A percentile compares a stretch with the other conserved stretches of the same genome.
These are phyloP conservation scores for Leishmania arabica DNA, from an alignment of 208 protist species.

Conservation along the genomic window DNA sequence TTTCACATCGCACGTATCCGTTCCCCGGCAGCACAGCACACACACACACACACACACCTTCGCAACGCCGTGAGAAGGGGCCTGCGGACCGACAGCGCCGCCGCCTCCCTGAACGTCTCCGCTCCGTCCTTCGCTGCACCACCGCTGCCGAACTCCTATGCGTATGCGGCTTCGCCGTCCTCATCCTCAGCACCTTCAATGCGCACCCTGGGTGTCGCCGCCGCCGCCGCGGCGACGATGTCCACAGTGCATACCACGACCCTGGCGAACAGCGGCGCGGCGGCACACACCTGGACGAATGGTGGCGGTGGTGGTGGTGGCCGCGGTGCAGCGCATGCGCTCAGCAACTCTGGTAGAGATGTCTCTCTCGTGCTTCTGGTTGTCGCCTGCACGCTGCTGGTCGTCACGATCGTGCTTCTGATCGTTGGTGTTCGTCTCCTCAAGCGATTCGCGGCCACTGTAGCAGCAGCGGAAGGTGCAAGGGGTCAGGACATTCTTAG, in stretches of 20 bases:
- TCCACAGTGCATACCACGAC: background rate
- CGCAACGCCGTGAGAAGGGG: background rate
- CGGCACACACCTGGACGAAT: too few species aligned
- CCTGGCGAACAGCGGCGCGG: background rate
- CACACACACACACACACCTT: too few species aligned
- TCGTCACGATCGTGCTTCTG: background rate
- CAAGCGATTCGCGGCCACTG: background rate
- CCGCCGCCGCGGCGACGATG: background rate
- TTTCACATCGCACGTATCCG: too few species aligned
- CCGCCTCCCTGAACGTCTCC: background rate
- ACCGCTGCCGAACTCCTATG: background rate
- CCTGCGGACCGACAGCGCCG: background rate
- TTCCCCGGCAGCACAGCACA: too few species aligned
- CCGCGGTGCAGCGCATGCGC: background rate
- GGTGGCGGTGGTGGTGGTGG: background rate
- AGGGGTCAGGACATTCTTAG: too few species aligned
- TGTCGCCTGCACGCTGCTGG: slow-evolving; percentile 6
- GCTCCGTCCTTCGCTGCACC: background rate
- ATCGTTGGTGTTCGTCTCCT: slow-evolving; percentile 3
- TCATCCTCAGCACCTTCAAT: background rate
- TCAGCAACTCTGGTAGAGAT: background rate
- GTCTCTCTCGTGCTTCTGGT: background rate
- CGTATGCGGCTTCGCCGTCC: background rate
- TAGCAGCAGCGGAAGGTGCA: background rate
- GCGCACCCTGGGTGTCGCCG: too few species aligned